Base-by-base conservation (phyloP, 2,329 filamentous ascomycete genomes). In the Penicillium concentricum region DNA sequence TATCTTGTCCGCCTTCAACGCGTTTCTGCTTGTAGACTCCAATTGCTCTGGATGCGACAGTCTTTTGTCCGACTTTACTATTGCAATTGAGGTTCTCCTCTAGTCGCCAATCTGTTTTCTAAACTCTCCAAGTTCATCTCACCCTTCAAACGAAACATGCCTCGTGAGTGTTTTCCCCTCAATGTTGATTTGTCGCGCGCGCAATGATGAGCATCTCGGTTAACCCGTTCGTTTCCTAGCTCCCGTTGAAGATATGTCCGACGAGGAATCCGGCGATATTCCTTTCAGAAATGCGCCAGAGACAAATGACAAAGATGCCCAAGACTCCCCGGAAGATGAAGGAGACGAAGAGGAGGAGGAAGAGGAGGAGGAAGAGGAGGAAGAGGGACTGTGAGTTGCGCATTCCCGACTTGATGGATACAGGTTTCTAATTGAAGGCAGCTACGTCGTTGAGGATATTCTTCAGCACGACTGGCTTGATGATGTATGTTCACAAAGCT, bases 381-480 rank as follows among this genome's bases (percentile, higher is more conserved):
- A 68, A 5, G 74, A 76, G 46, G 72, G 68, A 30, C 64, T 74
- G 71, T 77, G 63, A 65, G 72, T 66, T 50, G 34, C 48, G 51
- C 32, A 61, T 35, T 35, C 18, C 57, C 55, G 18, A 13, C 16
- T 55, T 54, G 52, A 18, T 55, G 37, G 4, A 61, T 47, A 12
- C 16, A 18, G 37, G 9, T 57, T 34, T 58, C 64, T 66, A 41
- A 67, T 41, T 28, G 20, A 41, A 38, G 5, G 35, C 38, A 79
- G 76, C 7, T 79, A 73, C 49, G 59, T 74, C 15, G 76, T 79
- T 16, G 76, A 79, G 46, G 67, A 68, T 20, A 76, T 77, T 48
- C 34, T 69, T n/a, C 61, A 68, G 0, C 77, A 78, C 44, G 61
- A 69, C 10, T 78, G 71, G 46, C 62, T 66, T 18, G 70, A 69